Base-by-base conservation (phyloP, 768 basidiomycete species). In the Phylloporus sp. region DNA sequence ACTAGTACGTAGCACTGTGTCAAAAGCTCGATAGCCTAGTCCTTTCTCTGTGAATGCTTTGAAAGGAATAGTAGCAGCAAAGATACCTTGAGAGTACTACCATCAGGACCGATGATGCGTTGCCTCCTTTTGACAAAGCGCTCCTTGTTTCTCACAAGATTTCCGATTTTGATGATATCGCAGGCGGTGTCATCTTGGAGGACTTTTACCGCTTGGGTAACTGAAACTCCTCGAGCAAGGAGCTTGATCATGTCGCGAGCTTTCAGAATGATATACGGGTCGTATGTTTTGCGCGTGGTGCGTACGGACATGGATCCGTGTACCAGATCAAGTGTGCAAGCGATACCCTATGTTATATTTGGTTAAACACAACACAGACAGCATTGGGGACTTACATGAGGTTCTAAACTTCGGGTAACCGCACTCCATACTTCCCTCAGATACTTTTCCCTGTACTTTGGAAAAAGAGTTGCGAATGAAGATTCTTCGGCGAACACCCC, bases 111-210 rank as follows among this genome's bases (percentile, higher is more conserved):
- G 57, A 99, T 92, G 44, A 99, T 94, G 49, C 96, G 78, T 69
- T 98, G 95, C 53, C 96, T 73, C 53, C 96, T 72, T 70, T 98
- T 98, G 52, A 96, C 94, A 59, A 95, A 98, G 26, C 95, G 74
- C 52, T 98, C 96, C 65, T 95, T 97, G 67, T 97, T 98, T 57
- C 92, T 74, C 15, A 98, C 89, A 42, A 95, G 64, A 57, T 78
- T 94, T 14, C 96, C 95, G 51, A 98, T 97, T 70, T 98, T 97
- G 64, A 99, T 97, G 53, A 99, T 94, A 66, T 99, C 96, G 65
- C 92, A 96, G 3, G 92, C 89, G 18, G 87, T 75, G 38, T 77
- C 77, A 64, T 99, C 96, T 48, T 96, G 85, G 44, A 99, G 70
- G 35, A 97, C 82, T 65, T 93, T 93, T 43, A 87, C 78, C 0